phyloP scores from a whole-genome alignment of 2,329 filamentous ascomycete species.

The Didymella lethalis region DNA sequence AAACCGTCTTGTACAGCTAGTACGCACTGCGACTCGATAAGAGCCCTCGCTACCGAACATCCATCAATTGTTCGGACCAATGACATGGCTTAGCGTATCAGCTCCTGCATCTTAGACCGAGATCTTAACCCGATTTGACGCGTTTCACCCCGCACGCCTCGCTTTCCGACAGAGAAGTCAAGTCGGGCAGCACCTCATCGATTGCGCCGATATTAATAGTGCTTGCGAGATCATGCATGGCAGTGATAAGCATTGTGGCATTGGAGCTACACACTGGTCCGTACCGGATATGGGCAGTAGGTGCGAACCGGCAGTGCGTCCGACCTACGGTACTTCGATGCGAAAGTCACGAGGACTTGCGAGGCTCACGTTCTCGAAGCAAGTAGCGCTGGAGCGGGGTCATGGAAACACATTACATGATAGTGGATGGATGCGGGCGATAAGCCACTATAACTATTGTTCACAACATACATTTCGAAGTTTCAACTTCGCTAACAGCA shows the following conservation, averaged over 20 bases:
- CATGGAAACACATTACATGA: conserved; percentile 19
- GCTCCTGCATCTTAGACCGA: conserved; percentile 20
- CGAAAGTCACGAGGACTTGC: conserved; percentile 32
- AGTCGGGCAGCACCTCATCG: conserved; percentile 6
- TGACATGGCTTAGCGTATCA: conserved; percentile 16
- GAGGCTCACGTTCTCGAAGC: conserved; percentile 28
- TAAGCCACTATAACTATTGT: conserved; percentile 27
- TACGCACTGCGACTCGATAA: neutral
- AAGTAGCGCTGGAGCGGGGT: conserved; percentile 31
- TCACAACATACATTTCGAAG: neutral
- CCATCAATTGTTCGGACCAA: conserved; percentile 9
- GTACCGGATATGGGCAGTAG: conserved; percentile 16
- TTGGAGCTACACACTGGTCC: conserved; percentile 10
- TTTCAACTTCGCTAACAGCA: neutral
- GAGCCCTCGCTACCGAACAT: neutral
- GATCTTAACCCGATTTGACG: conserved; percentile 21
- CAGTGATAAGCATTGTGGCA: conserved; percentile 10
- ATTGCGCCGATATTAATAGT: conserved; percentile 5
- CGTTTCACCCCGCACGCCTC: conserved; percentile 19
- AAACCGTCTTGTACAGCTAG: neutral
- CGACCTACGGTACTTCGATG: conserved; percentile 29
- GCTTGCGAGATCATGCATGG: conserved; percentile 11
- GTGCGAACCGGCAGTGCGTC: conserved; percentile 31
- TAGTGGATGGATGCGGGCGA: conserved; percentile 24
- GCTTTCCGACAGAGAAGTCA: conserved; percentile 7